Evolutionary conservation across 352 stramenopile genomes (phyloP).

Genomic region (Phytophthora aleatoria): DNA sequence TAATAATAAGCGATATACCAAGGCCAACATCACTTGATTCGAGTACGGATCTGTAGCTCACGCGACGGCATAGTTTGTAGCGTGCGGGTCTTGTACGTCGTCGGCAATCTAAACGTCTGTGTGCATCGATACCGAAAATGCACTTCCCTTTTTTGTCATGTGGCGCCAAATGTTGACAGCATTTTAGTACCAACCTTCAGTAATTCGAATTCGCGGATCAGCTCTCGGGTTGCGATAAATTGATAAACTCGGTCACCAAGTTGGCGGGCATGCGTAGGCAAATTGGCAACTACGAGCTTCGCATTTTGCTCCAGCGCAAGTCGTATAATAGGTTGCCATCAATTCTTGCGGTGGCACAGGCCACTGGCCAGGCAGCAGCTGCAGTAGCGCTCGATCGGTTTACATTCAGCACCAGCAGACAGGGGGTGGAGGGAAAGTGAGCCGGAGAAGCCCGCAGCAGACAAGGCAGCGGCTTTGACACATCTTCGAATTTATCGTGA

Average conservation of each 20-base stretch:
- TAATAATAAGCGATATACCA: neutral
- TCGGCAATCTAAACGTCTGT: no score
- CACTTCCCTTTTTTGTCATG: no score
- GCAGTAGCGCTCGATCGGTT: neutral
- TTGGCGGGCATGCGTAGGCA: neutral
- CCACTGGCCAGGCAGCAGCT: neutral
- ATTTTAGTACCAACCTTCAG: neutral
- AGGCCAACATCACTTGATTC: no score
- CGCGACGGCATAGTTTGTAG: no score
- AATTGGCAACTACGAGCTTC: neutral
- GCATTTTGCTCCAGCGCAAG: neutral
- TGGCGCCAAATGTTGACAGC: neutral
- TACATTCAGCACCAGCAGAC: neutral
- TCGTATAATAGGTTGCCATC: neutral
- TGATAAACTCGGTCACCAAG: neutral
- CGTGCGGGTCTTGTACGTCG: no score
- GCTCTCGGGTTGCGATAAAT: neutral
- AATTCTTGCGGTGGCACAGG: neutral
- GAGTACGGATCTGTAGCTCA: no score
- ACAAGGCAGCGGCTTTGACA: constrained; percentile 11
- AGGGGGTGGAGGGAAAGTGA: constrained; percentile 13
- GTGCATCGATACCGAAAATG: no score
- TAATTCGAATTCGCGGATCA: constrained; percentile 1
- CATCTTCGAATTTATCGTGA: constrained; percentile 33
- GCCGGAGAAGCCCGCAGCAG: constrained; percentile 14